phyloP scores from a whole-genome alignment of 257 asterid genomes.

The Primulina huaijiensis region DNA sequence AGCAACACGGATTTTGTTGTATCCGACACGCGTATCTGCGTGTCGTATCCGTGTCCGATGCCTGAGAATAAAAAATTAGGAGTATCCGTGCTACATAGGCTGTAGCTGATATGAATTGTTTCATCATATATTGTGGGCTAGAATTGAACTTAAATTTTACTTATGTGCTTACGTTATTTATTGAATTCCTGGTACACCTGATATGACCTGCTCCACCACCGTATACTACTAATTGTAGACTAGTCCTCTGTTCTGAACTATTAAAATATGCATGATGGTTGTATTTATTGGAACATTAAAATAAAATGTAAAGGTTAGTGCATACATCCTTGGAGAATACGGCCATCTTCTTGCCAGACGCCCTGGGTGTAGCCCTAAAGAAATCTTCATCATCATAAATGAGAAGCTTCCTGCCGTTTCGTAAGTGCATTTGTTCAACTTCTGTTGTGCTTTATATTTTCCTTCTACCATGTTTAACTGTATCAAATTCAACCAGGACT shows the following conservation, averaged over 20 bases:
- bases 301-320: constrained; percentile 60
- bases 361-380: constrained; percentile 88
- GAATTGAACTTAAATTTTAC: neutral
- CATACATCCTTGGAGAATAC: constrained; percentile 94
- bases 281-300: constrained; percentile 14
- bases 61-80: no score
- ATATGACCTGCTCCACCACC: neutral
- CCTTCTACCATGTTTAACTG: constrained; percentile 19
- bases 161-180: neutral
- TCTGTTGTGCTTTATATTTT: constrained; percentile 27
- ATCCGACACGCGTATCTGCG: no score
- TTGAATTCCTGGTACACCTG: neutral
- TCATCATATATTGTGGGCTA: neutral
- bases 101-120: constrained; percentile 10
- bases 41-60: no score
- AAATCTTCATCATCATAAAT: constrained; percentile 70
- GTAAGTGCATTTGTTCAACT: constrained; percentile 48
- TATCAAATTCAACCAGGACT: constrained; percentile 51
- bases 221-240: constrained; percentile 2
- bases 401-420: constrained; percentile 95
- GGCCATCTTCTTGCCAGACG: constrained; percentile 90
- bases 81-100: neutral
- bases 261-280: neutral
- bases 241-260: neutral
- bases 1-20: no score